Base-by-base conservation (phyloP, 495 filamentous ascomycete species). In the Podospora conica region DNA sequence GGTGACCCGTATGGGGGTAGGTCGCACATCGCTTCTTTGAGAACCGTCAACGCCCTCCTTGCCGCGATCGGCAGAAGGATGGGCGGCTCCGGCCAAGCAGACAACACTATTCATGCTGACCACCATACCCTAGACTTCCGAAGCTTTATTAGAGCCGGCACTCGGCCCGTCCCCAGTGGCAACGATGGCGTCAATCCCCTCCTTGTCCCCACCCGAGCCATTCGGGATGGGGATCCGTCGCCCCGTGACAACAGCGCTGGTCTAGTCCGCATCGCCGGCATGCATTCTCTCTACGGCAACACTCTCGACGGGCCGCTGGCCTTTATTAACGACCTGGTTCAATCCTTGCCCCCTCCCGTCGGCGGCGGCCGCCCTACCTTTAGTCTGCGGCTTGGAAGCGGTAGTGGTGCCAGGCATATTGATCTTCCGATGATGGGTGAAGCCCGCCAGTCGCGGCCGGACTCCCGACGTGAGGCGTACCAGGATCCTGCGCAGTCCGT, bases 181-280 rank as follows among this genome's bases (percentile, higher is more conserved):
- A 83, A 96, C 70, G 92, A 96, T 70, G 91, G 91, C 20, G 81
- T 83, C 4, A 96, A 97, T 71, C 93, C 93, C 58, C 81, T 97
- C 15, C 84, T 92, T 23, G 81, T 82, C 54, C 78, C 77, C 29
- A 63, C 63, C 18, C 40, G 40, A 73, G 71, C 54, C 71, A 73
- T 24, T 24, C 69, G 18, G 73, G 66, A 29, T 75, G 76, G 18
- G 67, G 81, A 83, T 54, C 64, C 67, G 22, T 70, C 76, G 20
- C 71, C 74, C 22, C 81, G 78, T 11, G 71, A 66, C 24, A 59
- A 70, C 53, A 63, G 65, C 20, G 63, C 62, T 77, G 54, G 74
- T 78, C 22, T 72, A 76, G n/a, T 64, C 81, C 7, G 75, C 76
- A 11, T 68, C 80, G 48, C 74, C 73, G 12, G 68, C 69, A 6